Conservation (phyloP, 2,329 filamentous ascomycete genomes). For the Trichoderma arundinaceum region DNA sequence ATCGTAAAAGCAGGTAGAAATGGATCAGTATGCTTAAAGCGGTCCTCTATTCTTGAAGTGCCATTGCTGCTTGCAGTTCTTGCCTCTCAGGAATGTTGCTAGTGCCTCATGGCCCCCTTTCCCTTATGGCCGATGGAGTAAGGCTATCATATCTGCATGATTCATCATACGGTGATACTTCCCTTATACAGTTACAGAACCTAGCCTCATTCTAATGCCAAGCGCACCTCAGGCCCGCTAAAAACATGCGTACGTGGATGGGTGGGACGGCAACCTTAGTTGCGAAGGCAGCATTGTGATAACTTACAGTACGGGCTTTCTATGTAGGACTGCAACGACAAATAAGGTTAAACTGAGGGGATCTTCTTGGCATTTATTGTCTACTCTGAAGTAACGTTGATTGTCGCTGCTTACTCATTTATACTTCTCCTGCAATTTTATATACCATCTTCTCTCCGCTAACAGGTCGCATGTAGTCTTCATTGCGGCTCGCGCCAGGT, state of each 20-base stretch:
- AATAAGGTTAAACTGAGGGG: background rate
- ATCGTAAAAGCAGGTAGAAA: background rate
- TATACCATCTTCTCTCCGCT: slow-evolving; percentile 51
- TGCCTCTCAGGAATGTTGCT: background rate
- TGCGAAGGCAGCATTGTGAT: background rate
- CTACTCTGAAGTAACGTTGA: background rate
- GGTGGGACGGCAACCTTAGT: background rate
- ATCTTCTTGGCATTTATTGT: background rate
- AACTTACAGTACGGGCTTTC: background rate
- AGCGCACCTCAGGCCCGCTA: too few relatives aligned
- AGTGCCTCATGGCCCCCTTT: too few relatives aligned
- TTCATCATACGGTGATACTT: too few relatives aligned
- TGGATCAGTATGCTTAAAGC: background rate
- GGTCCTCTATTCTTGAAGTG: background rate
- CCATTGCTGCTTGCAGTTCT: background rate
- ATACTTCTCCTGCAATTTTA: slow-evolving; percentile 1
- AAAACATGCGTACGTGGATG: background rate
- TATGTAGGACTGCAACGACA: background rate
- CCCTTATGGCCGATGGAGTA: too few relatives aligned
- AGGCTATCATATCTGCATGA: too few relatives aligned
- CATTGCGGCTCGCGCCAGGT: slow-evolving; percentile 33
- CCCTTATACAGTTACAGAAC: too few relatives aligned
- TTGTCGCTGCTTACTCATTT: background rate
- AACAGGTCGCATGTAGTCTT: slow-evolving; percentile 47
- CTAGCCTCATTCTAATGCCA: too few relatives aligned